phyloP scores from a whole-genome alignment of 148 eudicot species.

The Chenopodium quinoa region DNA sequence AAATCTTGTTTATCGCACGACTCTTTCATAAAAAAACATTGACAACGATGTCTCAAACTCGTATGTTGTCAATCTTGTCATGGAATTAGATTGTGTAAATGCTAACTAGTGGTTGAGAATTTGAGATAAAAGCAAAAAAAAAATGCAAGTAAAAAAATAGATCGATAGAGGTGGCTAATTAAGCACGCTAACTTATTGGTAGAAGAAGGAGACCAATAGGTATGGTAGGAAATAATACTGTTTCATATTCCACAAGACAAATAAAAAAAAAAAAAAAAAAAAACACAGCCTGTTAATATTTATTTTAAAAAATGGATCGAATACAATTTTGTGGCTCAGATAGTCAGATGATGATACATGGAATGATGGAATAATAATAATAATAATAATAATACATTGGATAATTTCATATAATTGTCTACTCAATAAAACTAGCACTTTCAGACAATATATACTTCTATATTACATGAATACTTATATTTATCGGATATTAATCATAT shows the following conservation, averaged over 20 bases:
- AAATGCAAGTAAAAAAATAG: too few species aligned
- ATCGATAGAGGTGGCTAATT: background rate
- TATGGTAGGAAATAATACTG: slow-evolving; percentile 11
- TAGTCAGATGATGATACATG: slow-evolving; percentile 10
- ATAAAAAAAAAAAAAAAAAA: background rate
- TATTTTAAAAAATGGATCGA: background rate
- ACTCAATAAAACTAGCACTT: slow-evolving; percentile 4
- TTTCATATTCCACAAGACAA: background rate
- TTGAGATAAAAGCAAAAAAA: too few species aligned
- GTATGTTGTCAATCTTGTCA: background rate
- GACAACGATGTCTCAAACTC: background rate
- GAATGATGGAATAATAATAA: background rate
- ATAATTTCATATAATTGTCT: slow-evolving; percentile 6
- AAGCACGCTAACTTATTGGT: too few species aligned
- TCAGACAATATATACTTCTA: background rate
- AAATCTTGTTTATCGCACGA: too few species aligned
- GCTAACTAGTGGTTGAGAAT: background rate
- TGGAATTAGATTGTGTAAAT: background rate
- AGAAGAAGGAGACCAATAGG: slow-evolving; percentile 22
- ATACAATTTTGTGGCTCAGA: slow-evolving; percentile 6
- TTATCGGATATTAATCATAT: too few species aligned
- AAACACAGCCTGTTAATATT: background rate
- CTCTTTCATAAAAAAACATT: too few species aligned
- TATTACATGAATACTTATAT: too few species aligned
- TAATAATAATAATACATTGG: background rate